Percentiles rank a stretch among this genome's conserved stretches.
Conservation (phyloP, 345 rosid genomes). For the Euphorbia pulcherrima region DNA sequence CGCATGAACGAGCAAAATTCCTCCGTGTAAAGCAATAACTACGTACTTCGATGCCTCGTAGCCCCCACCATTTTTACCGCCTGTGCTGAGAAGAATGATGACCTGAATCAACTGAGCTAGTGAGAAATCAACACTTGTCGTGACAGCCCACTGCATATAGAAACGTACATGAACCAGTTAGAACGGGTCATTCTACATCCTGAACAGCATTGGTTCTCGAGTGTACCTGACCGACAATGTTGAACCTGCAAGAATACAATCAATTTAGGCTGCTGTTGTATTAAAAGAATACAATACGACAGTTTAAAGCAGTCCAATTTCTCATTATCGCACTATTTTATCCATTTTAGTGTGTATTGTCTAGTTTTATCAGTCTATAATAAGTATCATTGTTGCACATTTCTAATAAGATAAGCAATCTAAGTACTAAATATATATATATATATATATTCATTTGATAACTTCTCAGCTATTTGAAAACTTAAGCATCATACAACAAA, state of each 20-base stretch:
- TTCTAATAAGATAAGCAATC: too few relatives aligned
- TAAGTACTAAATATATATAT: too few relatives aligned
- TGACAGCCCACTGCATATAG: conserved; percentile 84
- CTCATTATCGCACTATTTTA: too few relatives aligned
- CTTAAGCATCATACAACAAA: not conserved
- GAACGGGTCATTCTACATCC: conserved; percentile 16
- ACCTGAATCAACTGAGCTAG: conserved; percentile 66
- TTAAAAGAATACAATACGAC: too few relatives aligned
- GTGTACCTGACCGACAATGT: conserved; percentile 87
- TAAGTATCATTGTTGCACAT: too few relatives aligned
- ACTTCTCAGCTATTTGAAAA: not conserved
- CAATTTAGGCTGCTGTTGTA: not conserved
- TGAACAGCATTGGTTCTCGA: conserved; percentile 6
- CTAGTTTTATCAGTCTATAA: too few relatives aligned
- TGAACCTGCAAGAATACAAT: conserved; percentile 66
- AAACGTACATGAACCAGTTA: conserved; percentile 14
- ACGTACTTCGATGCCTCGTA: conserved; percentile 78
- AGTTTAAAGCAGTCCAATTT: too few relatives aligned
- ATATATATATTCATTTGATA: too few relatives aligned
- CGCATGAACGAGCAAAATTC: conserved; percentile 69
- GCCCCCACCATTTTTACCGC: conserved; percentile 91
- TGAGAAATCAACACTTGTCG: conserved; percentile 63
- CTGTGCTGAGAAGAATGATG: conserved; percentile 82
- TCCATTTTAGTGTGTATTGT: too few relatives aligned
- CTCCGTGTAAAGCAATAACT: conserved; percentile 73